Percentiles rank a stretch among this genome's conserved stretches.
Evolutionary conservation across 768 basidiomycete species (phyloP).

Genomic region (Cystobasidium tubakii): DNA sequence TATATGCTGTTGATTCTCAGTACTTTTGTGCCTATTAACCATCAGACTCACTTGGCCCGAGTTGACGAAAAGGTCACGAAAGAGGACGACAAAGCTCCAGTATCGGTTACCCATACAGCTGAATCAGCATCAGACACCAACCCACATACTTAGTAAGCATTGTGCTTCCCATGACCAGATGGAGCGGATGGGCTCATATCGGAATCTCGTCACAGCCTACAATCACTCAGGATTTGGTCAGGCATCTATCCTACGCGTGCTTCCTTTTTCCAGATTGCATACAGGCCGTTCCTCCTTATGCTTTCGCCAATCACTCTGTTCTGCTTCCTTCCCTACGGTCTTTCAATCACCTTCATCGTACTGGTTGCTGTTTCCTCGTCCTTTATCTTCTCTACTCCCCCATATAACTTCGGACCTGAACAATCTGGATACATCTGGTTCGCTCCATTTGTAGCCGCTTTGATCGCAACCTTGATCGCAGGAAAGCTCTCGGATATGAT

Average conservation of each 20-base stretch:
- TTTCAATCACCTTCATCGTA: constrained; percentile 44
- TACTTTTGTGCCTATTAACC: too few species aligned
- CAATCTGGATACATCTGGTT: constrained; percentile 37
- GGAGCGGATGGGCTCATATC: background rate
- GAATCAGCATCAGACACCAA: background rate
- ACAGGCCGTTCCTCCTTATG: constrained; percentile 2
- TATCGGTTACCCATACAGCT: background rate
- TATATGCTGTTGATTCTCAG: too few species aligned
- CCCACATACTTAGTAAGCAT: background rate
- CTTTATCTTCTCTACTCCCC: constrained; percentile 39
- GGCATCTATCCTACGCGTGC: background rate
- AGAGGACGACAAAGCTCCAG: background rate
- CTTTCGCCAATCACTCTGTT: constrained; percentile 32
- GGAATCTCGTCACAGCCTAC: background rate
- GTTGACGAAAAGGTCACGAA: background rate
- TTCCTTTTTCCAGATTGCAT: constrained; percentile 16
- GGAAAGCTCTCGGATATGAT: constrained; percentile 42
- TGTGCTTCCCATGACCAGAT: background rate
- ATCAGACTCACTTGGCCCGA: background rate
- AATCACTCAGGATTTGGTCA: background rate
- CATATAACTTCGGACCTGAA: constrained; percentile 39
- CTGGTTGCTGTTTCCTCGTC: constrained; percentile 42
- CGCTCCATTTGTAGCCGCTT: constrained; percentile 38
- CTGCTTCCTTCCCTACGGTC: constrained; percentile 39
- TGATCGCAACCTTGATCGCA: constrained; percentile 37